Conservation (phyloP, 2,329 filamentous ascomycete species). For the Hymenoscyphus linearis region DNA sequence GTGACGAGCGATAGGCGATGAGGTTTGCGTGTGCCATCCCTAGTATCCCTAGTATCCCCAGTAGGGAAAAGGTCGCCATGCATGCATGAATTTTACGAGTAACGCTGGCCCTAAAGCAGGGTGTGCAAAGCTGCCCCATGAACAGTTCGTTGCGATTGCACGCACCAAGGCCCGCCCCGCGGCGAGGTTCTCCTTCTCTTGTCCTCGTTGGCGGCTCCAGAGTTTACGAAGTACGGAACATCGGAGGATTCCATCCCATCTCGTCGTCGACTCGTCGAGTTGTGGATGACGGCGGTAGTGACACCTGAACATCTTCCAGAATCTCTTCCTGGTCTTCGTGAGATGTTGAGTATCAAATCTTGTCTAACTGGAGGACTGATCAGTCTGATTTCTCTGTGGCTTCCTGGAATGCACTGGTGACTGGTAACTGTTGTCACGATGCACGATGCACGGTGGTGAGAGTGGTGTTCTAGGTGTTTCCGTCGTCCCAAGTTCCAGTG, state of each 20-base stretch:
- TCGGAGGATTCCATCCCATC: not conserved
- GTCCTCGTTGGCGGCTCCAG: not conserved
- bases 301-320: not conserved
- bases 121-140: conserved; percentile 3
- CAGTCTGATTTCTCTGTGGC: not conserved
- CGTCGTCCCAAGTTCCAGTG: not conserved
- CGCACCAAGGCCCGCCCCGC: not conserved
- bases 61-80: conserved; percentile 3
- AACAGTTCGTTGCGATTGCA: conserved; percentile 1
- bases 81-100: conserved; percentile 4
- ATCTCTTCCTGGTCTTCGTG: too few species aligned
- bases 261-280: not conserved
- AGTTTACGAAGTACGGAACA: not conserved
- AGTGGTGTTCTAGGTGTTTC: not conserved
- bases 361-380: not conserved
- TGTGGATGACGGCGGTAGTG: too few species aligned
- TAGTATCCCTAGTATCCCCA: too few species aligned
- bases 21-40: not conserved
- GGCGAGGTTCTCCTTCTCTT: not conserved
- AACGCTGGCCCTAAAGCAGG: not conserved
- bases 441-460: not conserved
- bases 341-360: not conserved
- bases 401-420: too few species aligned
- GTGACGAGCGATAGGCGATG: not conserved
- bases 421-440: not conserved